These are phyloP conservation scores for Vairimorpha necatrix DNA, from an alignment of 371 early-diverging fungal genomes.

Conservation along the genomic window DNA sequence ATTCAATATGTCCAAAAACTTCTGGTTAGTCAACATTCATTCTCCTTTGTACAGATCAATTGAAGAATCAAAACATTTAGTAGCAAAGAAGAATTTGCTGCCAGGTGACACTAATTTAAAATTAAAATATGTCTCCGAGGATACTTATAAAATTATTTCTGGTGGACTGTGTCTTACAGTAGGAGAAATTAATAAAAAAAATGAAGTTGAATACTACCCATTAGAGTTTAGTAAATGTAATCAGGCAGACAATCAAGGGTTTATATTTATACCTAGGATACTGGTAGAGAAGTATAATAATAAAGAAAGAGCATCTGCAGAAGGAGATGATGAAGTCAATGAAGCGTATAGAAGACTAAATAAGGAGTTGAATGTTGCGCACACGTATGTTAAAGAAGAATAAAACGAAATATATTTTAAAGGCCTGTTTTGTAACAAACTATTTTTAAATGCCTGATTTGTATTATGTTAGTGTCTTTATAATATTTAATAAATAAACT, in stretches of 20 bases:
- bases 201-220: not conserved
- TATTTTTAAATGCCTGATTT: no score
- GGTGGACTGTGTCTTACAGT: constrained; percentile 20
- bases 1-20: constrained; percentile 9
- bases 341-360: not conserved
- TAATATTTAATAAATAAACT: no score
- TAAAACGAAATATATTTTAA: not conserved
- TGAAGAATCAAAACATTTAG: not conserved
- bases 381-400: not conserved
- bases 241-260: not conserved
- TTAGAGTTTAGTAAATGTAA: constrained; percentile 17
- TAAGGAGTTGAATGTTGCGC: not conserved
- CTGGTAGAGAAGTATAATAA: not conserved
- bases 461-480: no score
- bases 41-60: not conserved
- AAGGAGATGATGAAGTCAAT: not conserved
- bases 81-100: not conserved
- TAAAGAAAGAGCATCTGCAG: not conserved
- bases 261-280: constrained; percentile 26
- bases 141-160: constrained; percentile 28
- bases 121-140: not conserved
- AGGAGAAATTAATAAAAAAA: not conserved
- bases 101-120: not conserved
- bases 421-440: no score
- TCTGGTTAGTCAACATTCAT: constrained; percentile 9